Conservation (phyloP, 2,329 filamentous ascomycete genomes). For the Scedosporium dehoogii region DNA sequence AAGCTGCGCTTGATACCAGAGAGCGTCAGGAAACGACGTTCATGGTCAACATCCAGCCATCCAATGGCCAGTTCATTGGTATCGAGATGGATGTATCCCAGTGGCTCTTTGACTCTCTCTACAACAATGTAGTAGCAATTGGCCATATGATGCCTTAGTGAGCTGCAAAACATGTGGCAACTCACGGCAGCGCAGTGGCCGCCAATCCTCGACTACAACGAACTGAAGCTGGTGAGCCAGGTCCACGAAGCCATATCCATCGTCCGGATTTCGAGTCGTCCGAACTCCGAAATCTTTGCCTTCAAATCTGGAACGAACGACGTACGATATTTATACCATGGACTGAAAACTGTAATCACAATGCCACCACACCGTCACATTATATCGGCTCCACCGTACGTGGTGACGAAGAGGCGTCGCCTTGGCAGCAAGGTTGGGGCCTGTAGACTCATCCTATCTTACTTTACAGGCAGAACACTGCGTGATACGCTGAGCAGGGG, state of each 20-base stretch:
- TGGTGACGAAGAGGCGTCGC: background rate
- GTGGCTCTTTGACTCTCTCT: no score
- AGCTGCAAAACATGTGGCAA: background rate
- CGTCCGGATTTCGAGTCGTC: background rate
- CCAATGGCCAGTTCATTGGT: no score
- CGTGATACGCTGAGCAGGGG: background rate
- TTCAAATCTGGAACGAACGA: background rate
- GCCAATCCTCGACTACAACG: background rate
- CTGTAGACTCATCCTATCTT: conserved; percentile 2
- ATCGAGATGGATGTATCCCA: no score
- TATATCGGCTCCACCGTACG: background rate
- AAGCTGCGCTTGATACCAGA: no score
- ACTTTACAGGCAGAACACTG: background rate
- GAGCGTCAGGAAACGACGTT: no score
- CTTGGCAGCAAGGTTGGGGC: background rate
- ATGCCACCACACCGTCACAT: background rate
- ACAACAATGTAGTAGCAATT: background rate
- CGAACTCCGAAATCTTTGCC: background rate
- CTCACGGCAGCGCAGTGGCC: background rate
- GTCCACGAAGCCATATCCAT: background rate
- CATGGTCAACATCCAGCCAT: no score
- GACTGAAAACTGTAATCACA: background rate
- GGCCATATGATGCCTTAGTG: background rate
- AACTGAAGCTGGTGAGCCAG: background rate
- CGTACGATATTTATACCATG: conserved; percentile 1